Conservation (phyloP, 2,329 filamentous ascomycete genomes). For the Mollisiaceae sp. region DNA sequence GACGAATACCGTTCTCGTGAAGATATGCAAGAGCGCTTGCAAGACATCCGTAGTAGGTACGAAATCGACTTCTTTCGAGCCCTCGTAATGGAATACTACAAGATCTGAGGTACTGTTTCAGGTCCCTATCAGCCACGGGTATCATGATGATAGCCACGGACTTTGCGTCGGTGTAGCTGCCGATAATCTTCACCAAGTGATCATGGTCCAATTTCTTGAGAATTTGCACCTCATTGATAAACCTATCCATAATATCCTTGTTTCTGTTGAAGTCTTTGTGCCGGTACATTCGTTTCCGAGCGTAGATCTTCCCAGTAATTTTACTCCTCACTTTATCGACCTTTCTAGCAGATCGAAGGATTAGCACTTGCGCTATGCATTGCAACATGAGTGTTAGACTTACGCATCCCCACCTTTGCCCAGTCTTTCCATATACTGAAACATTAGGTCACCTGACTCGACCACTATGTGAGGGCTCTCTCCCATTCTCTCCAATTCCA, state of each 20-base stretch:
- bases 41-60: conserved; percentile 20
- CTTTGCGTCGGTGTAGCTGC: conserved; percentile 36
- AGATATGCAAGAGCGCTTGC: not conserved
- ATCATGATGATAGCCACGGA: conserved; percentile 35
- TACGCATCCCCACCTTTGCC: conserved; percentile 22
- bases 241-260: conserved; percentile 12
- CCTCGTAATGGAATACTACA: not conserved
- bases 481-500: conserved; percentile 16
- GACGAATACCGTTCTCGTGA: not conserved
- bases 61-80: conserved; percentile 15
- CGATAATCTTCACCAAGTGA: conserved; percentile 16
- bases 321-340: conserved; percentile 22
- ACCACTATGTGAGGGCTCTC: conserved; percentile 15
- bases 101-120: conserved; percentile 20
- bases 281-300: conserved; percentile 21
- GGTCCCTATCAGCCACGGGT: conserved; percentile 37
- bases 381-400: not conserved
- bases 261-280: conserved; percentile 14
- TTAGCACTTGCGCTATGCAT: not conserved
- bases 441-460: conserved; percentile 20
- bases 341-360: not conserved
- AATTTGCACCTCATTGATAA: conserved; percentile 20
- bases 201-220: conserved; percentile 15
- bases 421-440: conserved; percentile 15
- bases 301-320: conserved; percentile 19